A percentile compares a stretch with the other conserved stretches of the same genome.
phyloP scores from a whole-genome alignment of 345 rosid genomes.

The Eucalyptus viminalis region DNA sequence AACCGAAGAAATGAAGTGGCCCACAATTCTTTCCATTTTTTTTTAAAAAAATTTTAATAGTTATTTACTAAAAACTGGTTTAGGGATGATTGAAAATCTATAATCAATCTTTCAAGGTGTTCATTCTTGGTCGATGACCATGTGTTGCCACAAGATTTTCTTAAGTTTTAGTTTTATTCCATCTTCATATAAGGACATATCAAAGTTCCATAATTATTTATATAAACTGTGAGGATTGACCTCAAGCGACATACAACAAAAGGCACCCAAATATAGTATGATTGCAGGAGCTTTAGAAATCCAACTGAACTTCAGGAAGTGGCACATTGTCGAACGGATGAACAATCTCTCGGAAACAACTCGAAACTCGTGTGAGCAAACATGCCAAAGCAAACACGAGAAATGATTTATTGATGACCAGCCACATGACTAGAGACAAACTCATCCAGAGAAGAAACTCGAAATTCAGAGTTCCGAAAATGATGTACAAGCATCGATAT shows the following conservation, averaged over 20 bases:
- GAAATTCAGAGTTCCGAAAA: fast-evolving
- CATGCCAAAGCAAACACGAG: background rate
- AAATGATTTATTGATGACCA: fast-evolving
- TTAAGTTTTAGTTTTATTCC: background rate
- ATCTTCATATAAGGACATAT: background rate
- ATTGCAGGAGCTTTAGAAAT: no score
- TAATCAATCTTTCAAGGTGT: background rate
- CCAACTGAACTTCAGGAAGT: no score
- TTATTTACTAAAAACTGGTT: background rate
- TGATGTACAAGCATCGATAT: fast-evolving
- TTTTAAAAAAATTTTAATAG: no score
- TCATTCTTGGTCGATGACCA: background rate
- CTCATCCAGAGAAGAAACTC: fast-evolving
- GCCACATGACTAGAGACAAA: fast-evolving
- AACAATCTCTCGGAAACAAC: no score
- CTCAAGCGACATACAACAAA: background rate
- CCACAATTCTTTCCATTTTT: background rate
- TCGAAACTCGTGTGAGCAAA: fast-evolving
- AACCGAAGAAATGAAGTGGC: background rate
- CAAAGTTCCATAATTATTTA: background rate
- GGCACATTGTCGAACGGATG: fast-evolving
- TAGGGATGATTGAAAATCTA: background rate
- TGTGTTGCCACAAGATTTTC: background rate
- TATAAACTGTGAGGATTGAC: fast-evolving
- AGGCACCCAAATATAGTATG: no score